A percentile compares a stretch with the other conserved stretches of the same genome.
Conservation (phyloP, 2,329 filamentous ascomycete genomes). For the Penicillium sp. region DNA sequence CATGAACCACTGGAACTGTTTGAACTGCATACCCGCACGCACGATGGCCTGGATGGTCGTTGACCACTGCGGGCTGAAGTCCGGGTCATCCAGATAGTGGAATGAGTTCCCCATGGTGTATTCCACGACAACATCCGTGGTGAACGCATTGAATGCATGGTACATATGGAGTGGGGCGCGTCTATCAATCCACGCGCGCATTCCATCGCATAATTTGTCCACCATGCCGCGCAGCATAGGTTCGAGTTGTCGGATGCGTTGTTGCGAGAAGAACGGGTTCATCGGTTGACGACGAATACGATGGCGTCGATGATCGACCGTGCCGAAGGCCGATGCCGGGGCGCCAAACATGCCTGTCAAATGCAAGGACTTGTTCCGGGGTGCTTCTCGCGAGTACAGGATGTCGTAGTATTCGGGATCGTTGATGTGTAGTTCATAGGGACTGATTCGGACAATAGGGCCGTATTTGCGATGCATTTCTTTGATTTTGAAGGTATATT, state of each 20-base stretch:
- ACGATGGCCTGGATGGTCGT: conserved; percentile 36
- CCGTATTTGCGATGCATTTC: conserved; percentile 35
- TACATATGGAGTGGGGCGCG: conserved; percentile 31
- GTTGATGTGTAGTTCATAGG: conserved; percentile 41
- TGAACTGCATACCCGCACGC: conserved; percentile 30
- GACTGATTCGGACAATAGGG: conserved; percentile 32
- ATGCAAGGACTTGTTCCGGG: conserved; percentile 40
- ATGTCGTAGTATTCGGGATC: conserved; percentile 34
- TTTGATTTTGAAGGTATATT: conserved; percentile 32
- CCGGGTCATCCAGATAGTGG: conserved; percentile 40
- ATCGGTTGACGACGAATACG: conserved; percentile 41
- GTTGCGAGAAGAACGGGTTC: conserved; percentile 45
- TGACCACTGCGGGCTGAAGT: conserved; percentile 41
- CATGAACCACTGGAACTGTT: conserved; percentile 32
- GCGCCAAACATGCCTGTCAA: conserved; percentile 38
- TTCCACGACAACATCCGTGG: conserved; percentile 55
- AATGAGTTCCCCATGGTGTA: conserved; percentile 45
- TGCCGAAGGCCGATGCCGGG: conserved; percentile 41
- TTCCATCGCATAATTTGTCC: conserved; percentile 34
- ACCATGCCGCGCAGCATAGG: conserved; percentile 32
- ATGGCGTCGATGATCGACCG: conserved; percentile 40
- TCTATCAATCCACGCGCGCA: conserved; percentile 29
- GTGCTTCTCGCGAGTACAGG: conserved; percentile 35
- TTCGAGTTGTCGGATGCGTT: conserved; percentile 36
- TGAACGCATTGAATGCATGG: conserved; percentile 48